Base-by-base conservation (phyloP, 306 rosid species). In the Quercus mongolica region DNA sequence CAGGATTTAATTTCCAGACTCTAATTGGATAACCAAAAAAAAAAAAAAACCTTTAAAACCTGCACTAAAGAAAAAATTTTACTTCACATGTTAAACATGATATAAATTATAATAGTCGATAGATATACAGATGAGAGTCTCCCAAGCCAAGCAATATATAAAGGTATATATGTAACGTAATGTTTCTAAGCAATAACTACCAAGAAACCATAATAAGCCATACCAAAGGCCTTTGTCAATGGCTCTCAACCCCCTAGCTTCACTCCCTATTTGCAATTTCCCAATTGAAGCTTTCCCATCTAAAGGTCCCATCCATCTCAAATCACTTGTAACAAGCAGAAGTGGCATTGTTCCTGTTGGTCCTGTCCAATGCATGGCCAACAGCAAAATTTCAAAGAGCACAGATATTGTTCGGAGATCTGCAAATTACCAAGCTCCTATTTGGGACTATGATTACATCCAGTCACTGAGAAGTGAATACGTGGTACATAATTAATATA, bases 341-440 rank as follows among this genome's bases (percentile, higher is more conserved):
- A 58, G 30, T 2, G 25, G 11, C 23, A 56, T 8, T 21, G 28
- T 20, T 58, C 64, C 26, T 58, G 41, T 35, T 35, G 9, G 19
- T 11, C 14, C 69, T 63, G 2, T 63, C n/a, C 35, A 10, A 2
- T 63, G 69, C 69, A 63, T 26, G 69, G 69, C n/a, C 44, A 26
- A 3, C n/a, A 14, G 10, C 13, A 10, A 63, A 30, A 63, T 28
- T n/a, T 63, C 69, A 28, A 14, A 4, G 15, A 14, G 14, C 17
- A 5, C 44, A 6, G 30, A 30, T 25, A 13, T 75, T 10, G 69
- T 57, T 69, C 76, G 80, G 12, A 57, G 84, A 55, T 56, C 76
- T 12, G 80, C 80, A 75, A 75, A 81, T 59, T 81, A 67, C 18
- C 63, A 75, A 15, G 56, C 80, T 15, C 21, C 84, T 33, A 68